Percentiles rank a stretch among this genome's conserved stretches.
Evolutionary conservation across 2,329 filamentous ascomycete species (phyloP).

Genomic region (Colletotrichum caudatum): DNA sequence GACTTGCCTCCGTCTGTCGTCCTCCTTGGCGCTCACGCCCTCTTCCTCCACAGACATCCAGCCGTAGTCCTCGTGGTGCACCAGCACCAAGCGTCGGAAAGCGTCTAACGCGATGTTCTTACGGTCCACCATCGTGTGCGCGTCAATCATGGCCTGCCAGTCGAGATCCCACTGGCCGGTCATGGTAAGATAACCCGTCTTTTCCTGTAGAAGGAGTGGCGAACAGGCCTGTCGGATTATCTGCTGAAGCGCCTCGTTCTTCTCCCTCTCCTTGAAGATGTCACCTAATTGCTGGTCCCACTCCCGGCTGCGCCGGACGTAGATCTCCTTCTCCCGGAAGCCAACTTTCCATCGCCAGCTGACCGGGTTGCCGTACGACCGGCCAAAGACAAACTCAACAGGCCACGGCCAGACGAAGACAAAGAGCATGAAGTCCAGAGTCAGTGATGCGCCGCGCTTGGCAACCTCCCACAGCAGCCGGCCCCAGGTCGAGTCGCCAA

Average conservation of each 20-base stretch:
- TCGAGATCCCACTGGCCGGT: constrained; percentile 89
- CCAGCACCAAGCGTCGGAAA: constrained; percentile 77
- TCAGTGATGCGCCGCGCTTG: constrained; percentile 73
- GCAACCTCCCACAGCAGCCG: constrained; percentile 68
- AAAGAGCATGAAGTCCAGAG: constrained; percentile 78
- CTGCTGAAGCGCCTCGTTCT: constrained; percentile 69
- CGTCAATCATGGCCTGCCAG: constrained; percentile 82
- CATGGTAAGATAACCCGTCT: constrained; percentile 90
- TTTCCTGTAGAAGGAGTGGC: constrained; percentile 73
- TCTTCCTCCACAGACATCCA: constrained; percentile 77
- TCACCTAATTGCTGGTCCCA: constrained; percentile 75
- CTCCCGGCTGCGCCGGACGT: constrained; percentile 80
- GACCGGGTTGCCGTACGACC: constrained; percentile 69
- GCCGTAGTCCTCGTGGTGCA: constrained; percentile 75
- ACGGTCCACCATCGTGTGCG: constrained; percentile 76
- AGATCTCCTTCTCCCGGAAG: constrained; percentile 83
- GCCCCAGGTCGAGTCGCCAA: constrained; percentile 65
- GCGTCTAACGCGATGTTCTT: constrained; percentile 72
- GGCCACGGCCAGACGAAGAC: constrained; percentile 81
- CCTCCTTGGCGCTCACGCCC: constrained; percentile 63
- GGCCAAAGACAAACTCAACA: constrained; percentile 75
- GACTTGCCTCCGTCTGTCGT: constrained; percentile 78
- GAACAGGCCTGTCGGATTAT: constrained; percentile 77
- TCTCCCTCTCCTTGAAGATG: constrained; percentile 63
- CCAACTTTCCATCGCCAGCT: constrained; percentile 80